Evolutionary conservation across 1,284 basidiomycete genomes (phyloP), one percentile per base, ranked within the genome.

Genomic region (Meripilus lineatus): DNA sequence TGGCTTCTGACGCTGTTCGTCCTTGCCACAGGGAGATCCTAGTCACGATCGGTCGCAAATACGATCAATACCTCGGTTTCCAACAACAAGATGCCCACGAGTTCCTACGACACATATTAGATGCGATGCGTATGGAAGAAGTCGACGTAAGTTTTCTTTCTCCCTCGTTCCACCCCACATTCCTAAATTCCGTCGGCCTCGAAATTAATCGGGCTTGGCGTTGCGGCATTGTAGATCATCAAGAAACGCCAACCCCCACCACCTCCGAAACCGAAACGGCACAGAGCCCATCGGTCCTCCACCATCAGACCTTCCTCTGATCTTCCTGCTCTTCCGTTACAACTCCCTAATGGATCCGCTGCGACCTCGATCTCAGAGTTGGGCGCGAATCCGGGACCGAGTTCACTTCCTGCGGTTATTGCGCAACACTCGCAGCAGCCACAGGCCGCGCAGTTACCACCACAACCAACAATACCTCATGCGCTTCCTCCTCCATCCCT

Each of bases 71-170:
- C 59, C 79, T 90, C 38, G 92, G 93, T 57, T 87, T 87, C 58
- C 75, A 84, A 15, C 93, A 97, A 63, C 93, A 97, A 65, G 93
- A 97, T 57, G 92, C 93, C 4, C 93, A 97, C 60, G 93, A 96
- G 67, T 84, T 95, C 52, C 68, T 96, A 36, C 75, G 90, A 30
- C 92, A 93, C 51, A 70, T 96, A 46, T 70, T 96, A 36, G 93
- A 96, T 61, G 87, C 84, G n/a, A 89, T 94, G 74, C 79, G 90
- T 40, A 93, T 94, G 90, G 93, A 97, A 61, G 93, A 97, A 63
- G 70, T 84, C 48, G 93, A 97, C 61, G 88, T 92, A 54, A 2
- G 23, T 33, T 40, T 30, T n/a, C 28, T 30, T 30, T 18, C 15
- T 18, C 8, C 28, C 7, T 24, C 25, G 8, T 33, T 18, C 22